Conservation (phyloP, 176 grass and related monocot genomes). For the Pontederia crassipes region DNA sequence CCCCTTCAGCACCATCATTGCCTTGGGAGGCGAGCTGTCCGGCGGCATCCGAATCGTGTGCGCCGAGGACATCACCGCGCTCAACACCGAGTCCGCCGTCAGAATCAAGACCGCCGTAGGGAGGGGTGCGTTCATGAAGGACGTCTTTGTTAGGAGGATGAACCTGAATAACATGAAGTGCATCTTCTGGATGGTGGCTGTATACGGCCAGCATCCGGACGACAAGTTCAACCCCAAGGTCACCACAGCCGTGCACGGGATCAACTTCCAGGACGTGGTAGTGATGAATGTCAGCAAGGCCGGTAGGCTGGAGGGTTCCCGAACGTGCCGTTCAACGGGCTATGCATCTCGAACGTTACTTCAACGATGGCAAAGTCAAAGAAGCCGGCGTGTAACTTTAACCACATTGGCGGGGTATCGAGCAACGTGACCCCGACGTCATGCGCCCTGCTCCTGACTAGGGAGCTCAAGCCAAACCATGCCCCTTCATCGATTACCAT, state of each 20-base stretch:
- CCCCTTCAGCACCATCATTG: constrained; percentile 76
- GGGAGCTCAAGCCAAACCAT: constrained; percentile 22
- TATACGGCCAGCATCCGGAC: constrained; percentile 84
- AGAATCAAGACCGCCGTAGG: constrained; percentile 77
- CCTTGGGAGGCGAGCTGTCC: constrained; percentile 87
- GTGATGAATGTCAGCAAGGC: constrained; percentile 78
- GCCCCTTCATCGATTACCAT: constrained; percentile 34
- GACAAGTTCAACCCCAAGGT: constrained; percentile 51
- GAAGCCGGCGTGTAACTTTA: constrained; percentile 75
- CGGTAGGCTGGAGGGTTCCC: constrained; percentile 66
- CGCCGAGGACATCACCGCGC: constrained; percentile 47
- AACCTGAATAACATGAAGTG: constrained; percentile 90
- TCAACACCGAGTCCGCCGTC: constrained; percentile 81
- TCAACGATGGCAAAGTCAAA: constrained; percentile 26
- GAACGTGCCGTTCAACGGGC: constrained; percentile 58
- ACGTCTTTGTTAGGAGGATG: constrained; percentile 62
- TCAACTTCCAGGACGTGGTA: constrained; percentile 68
- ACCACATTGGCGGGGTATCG: constrained; percentile 43
- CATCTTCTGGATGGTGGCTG: constrained; percentile 91
- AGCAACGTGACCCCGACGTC: constrained; percentile 39
- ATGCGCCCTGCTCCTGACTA: constrained; percentile 28
- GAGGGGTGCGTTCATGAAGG: constrained; percentile 69
- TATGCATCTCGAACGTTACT: constrained; percentile 82
- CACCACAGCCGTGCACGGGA: constrained; percentile 34
- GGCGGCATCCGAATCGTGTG: constrained; percentile 69